Conservation (phyloP, 805 yeast genomes). For the Saccharomycopsis olivae region DNA sequence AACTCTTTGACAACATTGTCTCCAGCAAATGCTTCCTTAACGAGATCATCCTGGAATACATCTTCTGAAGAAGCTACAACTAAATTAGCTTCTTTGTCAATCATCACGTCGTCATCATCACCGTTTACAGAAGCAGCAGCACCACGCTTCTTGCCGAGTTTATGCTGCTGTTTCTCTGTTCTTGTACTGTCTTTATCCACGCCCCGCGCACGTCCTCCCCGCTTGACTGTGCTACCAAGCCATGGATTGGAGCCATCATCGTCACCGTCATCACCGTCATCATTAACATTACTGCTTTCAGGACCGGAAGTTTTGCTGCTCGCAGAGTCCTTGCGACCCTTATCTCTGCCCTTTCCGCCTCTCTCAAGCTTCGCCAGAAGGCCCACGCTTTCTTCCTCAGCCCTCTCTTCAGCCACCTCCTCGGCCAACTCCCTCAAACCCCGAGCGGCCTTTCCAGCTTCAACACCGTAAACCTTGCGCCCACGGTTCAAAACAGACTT, state of each 20-base stretch:
- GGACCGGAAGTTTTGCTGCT: too few relatives aligned
- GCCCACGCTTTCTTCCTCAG: too few relatives aligned
- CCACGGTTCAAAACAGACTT: conserved; percentile 56
- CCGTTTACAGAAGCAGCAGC: conserved; percentile 28
- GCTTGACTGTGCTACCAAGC: conserved; percentile 29
- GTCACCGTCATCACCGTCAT: conserved; percentile 10
- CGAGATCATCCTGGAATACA: conserved; percentile 63
- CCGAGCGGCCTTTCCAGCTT: conserved; percentile 21
- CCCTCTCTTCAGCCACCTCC: too few relatives aligned
- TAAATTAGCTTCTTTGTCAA: too few relatives aligned
- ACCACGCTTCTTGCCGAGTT: conserved; percentile 28
- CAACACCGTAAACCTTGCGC: conserved; percentile 36
- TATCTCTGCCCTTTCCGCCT: too few relatives aligned
- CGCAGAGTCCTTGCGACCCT: too few relatives aligned
- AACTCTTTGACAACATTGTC: conserved; percentile 84
- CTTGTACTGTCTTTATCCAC: conserved; percentile 42
- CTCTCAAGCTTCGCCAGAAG: too few relatives aligned
- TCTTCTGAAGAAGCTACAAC: too few relatives aligned
- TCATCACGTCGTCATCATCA: conserved; percentile 38
- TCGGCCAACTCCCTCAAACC: conserved; percentile 29
- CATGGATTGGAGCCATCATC: conserved; percentile 35
- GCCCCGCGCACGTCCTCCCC: conserved; percentile 36
- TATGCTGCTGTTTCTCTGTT: conserved; percentile 36
- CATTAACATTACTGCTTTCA: not conserved
- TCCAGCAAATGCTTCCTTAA: conserved; percentile 92